Percentiles rank a stretch among this genome's conserved stretches.
phyloP scores from a whole-genome alignment of 2,329 filamentous ascomycete species.

The Clathrospora elynae region DNA sequence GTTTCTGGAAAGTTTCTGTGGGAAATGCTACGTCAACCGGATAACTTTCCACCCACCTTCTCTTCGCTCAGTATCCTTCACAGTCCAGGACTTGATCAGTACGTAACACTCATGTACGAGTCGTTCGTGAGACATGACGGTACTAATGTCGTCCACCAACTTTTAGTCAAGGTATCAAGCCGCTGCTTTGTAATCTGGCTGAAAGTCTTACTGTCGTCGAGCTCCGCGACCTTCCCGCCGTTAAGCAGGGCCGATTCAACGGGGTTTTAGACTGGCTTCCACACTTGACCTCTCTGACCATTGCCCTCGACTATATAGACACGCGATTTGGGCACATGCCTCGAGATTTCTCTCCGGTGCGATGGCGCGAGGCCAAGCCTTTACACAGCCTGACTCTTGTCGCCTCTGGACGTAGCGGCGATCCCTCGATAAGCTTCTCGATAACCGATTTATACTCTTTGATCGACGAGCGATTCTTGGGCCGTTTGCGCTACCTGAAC shows the following conservation, averaged over 20 bases:
- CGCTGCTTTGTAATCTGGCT: constrained; percentile 45
- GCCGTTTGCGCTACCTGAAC: constrained; percentile 46
- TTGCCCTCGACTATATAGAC: constrained; percentile 56
- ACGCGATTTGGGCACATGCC: constrained; percentile 45
- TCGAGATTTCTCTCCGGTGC: constrained; percentile 7
- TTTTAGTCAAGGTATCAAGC: constrained; percentile 38
- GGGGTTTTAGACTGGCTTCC: constrained; percentile 50
- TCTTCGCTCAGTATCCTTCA: constrained; percentile 48
- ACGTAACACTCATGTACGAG: too few relatives aligned
- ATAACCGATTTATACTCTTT: constrained; percentile 51
- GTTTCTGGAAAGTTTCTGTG: constrained; percentile 52
- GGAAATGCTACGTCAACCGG: constrained; percentile 41
- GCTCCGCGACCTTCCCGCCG: constrained; percentile 49
- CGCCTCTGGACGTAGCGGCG: constrained; percentile 42
- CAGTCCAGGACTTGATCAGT: constrained; percentile 48
- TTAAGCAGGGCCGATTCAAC: constrained; percentile 49
- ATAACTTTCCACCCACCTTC: constrained; percentile 39
- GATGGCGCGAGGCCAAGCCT: constrained; percentile 36
- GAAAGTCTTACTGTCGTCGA: constrained; percentile 45
- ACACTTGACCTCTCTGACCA: constrained; percentile 46
- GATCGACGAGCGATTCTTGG: constrained; percentile 50
- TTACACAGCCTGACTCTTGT: constrained; percentile 50
- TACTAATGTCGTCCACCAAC: background rate
- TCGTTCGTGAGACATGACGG: background rate
- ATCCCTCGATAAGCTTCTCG: constrained; percentile 47